Evolutionary conservation across 495 filamentous ascomycete species (phyloP), one percentile per base, ranked within the genome.

Genomic region (Talaromyces stipitatus): DNA sequence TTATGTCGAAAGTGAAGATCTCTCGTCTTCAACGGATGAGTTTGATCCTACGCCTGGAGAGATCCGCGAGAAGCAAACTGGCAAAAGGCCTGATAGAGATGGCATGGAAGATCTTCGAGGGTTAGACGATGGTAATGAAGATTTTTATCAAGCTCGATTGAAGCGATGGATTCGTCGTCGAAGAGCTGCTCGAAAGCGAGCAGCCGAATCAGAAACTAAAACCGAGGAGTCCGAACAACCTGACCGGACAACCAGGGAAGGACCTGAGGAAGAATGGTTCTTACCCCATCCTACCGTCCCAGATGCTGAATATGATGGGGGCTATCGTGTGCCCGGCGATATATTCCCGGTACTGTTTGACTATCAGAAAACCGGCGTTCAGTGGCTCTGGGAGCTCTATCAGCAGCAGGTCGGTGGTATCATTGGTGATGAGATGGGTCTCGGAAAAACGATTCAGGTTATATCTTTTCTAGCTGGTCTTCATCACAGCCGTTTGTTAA

Each of bases 301-400:
- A 0, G 90, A 92, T 68, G 75, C 89, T 57, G 72, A 78, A 18
- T 82, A 94, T 32, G 83, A 85, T 32, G 86, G 87, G 51, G 89
- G 85, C 12, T 81, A 92, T 45, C 86, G 80, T 41, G 77, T 97
- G 11, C 94, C 94, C 12, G 94, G 94, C 9, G 94, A 98, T 59
- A 89, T 97, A 12, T 90, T 86, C 62, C 89, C 90, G 1, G 87
- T 86, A 6, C 77, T 98, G 0, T 98, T 97, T 64, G 87, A 92
- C 62, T 98, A 97, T 61, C 94, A 98, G 61, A 95, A 92, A 65
- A 95, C 90, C 2, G 89, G 92, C 12, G 91, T 97, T 2, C 88
- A 95, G 65, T 98, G 94, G 94, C 78, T 98, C n/a, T 91, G 90
- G 72, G 91, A 98, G 69, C 73, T 98, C 14, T 91, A 96, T 66